Percentiles rank a stretch among this genome's conserved stretches.
Conservation (phyloP, 2,329 filamentous ascomycete species). For the Apiospora malaysiana region DNA sequence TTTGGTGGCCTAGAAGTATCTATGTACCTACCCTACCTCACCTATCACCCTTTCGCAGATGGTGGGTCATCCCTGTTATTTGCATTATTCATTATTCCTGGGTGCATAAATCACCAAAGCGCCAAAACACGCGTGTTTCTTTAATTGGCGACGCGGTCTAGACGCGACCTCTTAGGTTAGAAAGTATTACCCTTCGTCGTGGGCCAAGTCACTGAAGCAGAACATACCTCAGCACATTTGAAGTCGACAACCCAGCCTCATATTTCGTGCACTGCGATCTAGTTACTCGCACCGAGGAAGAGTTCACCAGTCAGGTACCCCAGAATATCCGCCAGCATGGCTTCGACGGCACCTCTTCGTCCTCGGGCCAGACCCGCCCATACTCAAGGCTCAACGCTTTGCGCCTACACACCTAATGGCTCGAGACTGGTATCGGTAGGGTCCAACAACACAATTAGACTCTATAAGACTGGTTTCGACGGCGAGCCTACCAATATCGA, state of each 20-base stretch:
- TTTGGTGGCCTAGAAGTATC: background rate
- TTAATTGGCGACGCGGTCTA: conserved; percentile 49
- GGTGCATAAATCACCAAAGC: background rate
- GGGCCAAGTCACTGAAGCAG: conserved; percentile 15
- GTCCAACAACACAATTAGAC: conserved; percentile 89
- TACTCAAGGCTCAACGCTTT: conserved; percentile 83
- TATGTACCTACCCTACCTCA: too few relatives aligned
- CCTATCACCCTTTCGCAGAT: background rate
- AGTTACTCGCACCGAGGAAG: background rate
- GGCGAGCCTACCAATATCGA: conserved; percentile 93
- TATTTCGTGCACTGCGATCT: background rate
- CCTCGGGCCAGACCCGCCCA: conserved; percentile 73
- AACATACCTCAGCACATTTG: background rate
- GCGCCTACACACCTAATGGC: conserved; percentile 90
- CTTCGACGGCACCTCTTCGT: conserved; percentile 50
- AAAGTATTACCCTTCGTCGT: conserved; percentile 4
- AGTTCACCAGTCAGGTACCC: conserved; percentile 2
- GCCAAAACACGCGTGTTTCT: conserved; percentile 23
- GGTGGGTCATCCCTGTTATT: conserved; percentile 21
- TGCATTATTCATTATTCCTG: conserved; percentile 12
- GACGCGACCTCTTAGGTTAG: conserved; percentile 46
- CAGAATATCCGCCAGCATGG: conserved; percentile 37
- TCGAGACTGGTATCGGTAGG: conserved; percentile 87
- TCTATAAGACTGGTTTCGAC: conserved; percentile 90
- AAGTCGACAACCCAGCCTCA: background rate